Percentiles rank a stretch among this genome's conserved stretches.
These are phyloP conservation scores for Cryptosporidium viatorum DNA, from an alignment of 169 alveolate genomes.

Conservation along the genomic window DNA sequence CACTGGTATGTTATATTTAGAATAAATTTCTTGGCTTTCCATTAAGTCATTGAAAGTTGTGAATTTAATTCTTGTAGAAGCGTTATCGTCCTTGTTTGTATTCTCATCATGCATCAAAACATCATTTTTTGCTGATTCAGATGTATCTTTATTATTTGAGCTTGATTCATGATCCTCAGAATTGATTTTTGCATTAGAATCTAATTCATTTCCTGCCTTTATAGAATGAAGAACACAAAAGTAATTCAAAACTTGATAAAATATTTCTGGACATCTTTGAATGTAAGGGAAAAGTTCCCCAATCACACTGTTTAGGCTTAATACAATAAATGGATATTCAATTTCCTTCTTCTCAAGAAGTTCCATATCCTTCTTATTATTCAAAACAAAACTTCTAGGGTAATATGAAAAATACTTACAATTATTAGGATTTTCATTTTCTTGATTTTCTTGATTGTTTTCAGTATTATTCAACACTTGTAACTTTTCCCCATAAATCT, in stretches of 20 bases:
- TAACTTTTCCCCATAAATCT: conserved; percentile 30
- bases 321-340: conserved; percentile 50
- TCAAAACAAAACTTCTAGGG: conserved; percentile 25
- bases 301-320: conserved; percentile 62
- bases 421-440: neutral
- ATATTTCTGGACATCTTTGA: conserved; percentile 46
- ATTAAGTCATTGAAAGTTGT: conserved; percentile 17
- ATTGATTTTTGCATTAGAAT: neutral
- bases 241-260: conserved; percentile 41
- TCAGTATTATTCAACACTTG: neutral
- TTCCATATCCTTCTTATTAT: conserved; percentile 1
- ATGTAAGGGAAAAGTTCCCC: conserved; percentile 66
- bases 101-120: conserved; percentile 18
- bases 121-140: neutral
- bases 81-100: neutral
- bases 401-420: neutral
- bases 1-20: conserved; percentile 51
- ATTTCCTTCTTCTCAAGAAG: conserved; percentile 8
- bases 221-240: conserved; percentile 35
- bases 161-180: neutral
- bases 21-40: conserved; percentile 15
- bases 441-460: neutral
- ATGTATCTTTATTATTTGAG: neutral
- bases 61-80: neutral
- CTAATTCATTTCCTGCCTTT: neutral